A percentile compares a stretch with the other conserved stretches of the same genome.
These are phyloP conservation scores for Paramecium sonneborni DNA, from an alignment of 73 alveolate genomes.

Conservation along the genomic window DNA sequence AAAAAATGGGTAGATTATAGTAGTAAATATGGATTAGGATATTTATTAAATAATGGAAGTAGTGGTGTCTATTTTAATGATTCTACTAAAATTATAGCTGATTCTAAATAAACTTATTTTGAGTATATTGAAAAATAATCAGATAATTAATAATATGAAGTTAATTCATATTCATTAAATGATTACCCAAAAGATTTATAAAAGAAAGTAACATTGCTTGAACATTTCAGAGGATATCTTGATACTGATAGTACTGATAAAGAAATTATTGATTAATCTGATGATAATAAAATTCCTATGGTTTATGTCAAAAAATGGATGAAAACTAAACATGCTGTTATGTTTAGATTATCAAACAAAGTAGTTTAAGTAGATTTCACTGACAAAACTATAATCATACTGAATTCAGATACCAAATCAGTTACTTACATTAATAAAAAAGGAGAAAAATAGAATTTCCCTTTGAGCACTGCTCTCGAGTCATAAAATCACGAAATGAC, in stretches of 20 bases:
- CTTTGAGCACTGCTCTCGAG: conserved; percentile 91
- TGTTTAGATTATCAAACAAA: conserved; percentile 96
- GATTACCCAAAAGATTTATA: conserved; percentile 90
- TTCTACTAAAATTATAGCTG: conserved; percentile 82
- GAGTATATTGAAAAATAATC: conserved; percentile 68
- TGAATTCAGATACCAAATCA: conserved; percentile 88
- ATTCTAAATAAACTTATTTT: conserved; percentile 77
- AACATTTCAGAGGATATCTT: conserved; percentile 87
- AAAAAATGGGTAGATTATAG: conserved; percentile 93
- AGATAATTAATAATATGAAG: conserved; percentile 51
- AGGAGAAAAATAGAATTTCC: conserved; percentile 94
- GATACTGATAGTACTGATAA: conserved; percentile 71
- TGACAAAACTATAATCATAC: conserved; percentile 95
- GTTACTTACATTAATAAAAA: conserved; percentile 95
- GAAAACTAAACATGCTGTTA: conserved; percentile 96
- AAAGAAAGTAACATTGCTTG: conserved; percentile 91
- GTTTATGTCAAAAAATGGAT: conserved; percentile 96
- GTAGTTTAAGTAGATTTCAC: conserved; percentile 97
- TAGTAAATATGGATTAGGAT: conserved; percentile 91
- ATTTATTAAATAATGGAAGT: conserved; percentile 81
- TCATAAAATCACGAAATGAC: conserved; percentile 94
- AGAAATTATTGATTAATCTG: conserved; percentile 46
- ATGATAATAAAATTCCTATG: conserved; percentile 50
- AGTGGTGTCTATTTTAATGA: conserved; percentile 91
- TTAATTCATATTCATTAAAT: conserved; percentile 59